These are phyloP conservation scores for Saussurea involucrata DNA, from an alignment of 129 eudicot genomes.

Conservation along the genomic window DNA sequence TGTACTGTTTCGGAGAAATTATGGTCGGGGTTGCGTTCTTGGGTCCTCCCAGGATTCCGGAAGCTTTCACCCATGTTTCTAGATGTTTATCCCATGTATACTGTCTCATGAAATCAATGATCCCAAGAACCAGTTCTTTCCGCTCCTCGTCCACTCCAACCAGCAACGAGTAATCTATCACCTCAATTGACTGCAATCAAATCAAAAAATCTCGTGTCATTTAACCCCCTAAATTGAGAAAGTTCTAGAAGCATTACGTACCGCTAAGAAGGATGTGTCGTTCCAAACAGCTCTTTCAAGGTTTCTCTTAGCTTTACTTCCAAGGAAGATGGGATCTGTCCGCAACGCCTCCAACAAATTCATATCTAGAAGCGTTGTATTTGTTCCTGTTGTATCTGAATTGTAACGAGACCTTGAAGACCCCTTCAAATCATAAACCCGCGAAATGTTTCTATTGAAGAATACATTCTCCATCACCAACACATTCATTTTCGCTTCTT, in stretches of 20 bases:
- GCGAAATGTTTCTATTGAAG: conserved; percentile 55
- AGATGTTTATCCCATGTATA: conserved; percentile 98
- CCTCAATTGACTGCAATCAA: conserved; percentile 67
- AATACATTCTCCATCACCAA: conserved; percentile 96
- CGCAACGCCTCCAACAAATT: conserved; percentile 79
- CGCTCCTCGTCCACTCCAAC: conserved; percentile 90
- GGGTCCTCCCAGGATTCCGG: conserved; percentile 94
- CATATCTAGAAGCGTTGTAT: conserved; percentile 76
- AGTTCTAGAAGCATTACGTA: conserved; percentile 35
- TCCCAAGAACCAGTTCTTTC: conserved; percentile 84
- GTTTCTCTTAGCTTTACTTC: conserved; percentile 81
- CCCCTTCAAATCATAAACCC: conserved; percentile 89
- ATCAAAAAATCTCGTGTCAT: background rate
- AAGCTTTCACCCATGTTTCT: conserved; percentile 98
- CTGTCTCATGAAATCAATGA: conserved; percentile 92
- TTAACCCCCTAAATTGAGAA: background rate
- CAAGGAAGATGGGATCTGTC: conserved; percentile 83
- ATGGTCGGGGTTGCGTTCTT: conserved; percentile 90
- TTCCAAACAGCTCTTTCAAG: conserved; percentile 98
- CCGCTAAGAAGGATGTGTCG: conserved; percentile 89
- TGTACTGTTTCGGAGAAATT: conserved; percentile 87
- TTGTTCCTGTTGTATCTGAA: conserved; percentile 70
- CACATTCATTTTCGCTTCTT: conserved; percentile 89
- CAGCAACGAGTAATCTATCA: conserved; percentile 90
- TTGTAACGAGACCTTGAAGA: conserved; percentile 86